Evolutionary conservation across 257 asterid species (phyloP), one percentile per base, ranked within the genome.

Genomic region (Nicotiana attenuata): DNA sequence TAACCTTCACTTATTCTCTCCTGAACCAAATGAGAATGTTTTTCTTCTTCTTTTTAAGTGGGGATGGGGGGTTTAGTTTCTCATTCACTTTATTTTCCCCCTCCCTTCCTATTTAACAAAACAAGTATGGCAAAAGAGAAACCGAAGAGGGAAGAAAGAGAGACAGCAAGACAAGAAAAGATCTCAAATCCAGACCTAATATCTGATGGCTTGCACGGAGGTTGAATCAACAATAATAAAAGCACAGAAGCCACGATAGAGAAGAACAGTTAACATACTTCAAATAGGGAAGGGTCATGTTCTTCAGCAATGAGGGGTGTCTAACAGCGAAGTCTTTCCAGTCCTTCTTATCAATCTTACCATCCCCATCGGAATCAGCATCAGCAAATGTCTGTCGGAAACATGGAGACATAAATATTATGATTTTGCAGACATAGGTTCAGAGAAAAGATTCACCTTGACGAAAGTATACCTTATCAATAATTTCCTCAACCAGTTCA

Each of bases 251-350:
- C 63, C 63, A 14, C 15, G 77, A 57, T 41, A 28, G 3, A 71
- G 29, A 24, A 76, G 65, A 56, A 24, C 19, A 65, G 24, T 14
- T 13, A 15, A 73, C 79, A 47, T 87, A 96, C 99, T 81, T 90
- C 90, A 96, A 87, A 88, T 92, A 91, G 52, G 94, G 99, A 80
- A 94, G 83, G 61, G 99, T 96, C 99, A 94, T 96, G 90, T 94
- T 88, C 91, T 88, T 92, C 92, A 96, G 81, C 73, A 96, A 94
- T 15, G 97, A 87, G 0, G 98, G 99, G 76, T 85, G 85, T 26
- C 90, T 86, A 56, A 85, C 19, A 67, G 85, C 95, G 28, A 94
- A 92, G 22, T 86, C 90, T 84, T 89, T 89, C 99, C 99, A 96
- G 52, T 95, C 99, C 60, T 89, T 92, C 84, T 86, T 91, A 78